Conservation (phyloP, 1,284 basidiomycete species). For the Rhodotorula sp. region DNA sequence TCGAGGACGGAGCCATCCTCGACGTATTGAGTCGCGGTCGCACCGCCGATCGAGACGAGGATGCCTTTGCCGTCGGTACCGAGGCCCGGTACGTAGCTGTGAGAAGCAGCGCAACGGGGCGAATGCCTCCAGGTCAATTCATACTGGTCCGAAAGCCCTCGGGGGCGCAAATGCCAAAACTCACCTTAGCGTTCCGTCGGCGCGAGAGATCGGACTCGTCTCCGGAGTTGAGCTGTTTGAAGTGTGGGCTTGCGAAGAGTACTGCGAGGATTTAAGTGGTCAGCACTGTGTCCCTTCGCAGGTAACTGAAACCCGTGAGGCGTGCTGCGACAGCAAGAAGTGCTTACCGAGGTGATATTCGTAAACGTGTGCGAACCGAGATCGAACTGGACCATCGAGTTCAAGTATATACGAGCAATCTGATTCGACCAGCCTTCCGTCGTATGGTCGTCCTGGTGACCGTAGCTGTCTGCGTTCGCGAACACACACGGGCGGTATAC, state of each 20-base stretch:
- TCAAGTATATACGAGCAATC: conserved; percentile 38
- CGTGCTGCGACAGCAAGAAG: background rate
- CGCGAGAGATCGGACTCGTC: conserved; percentile 39
- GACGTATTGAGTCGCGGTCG: conserved; percentile 37
- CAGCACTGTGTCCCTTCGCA: background rate
- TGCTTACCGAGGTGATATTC: conserved; percentile 25
- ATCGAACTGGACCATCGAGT: conserved; percentile 39
- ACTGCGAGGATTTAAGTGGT: conserved; percentile 16
- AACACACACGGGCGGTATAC: too few species aligned
- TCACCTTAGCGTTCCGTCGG: conserved; percentile 39
- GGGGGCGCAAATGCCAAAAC: too few species aligned
- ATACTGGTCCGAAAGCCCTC: too few species aligned
- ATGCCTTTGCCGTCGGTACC: conserved; percentile 39
- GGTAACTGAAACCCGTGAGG: too few species aligned
- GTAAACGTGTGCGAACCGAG: conserved; percentile 18
- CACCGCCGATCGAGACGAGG: conserved; percentile 44
- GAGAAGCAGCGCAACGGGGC: too few species aligned
- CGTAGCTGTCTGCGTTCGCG: conserved; percentile 26
- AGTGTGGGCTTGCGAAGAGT: conserved; percentile 29
- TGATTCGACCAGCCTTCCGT: conserved; percentile 41
- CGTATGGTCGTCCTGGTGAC: conserved; percentile 42
- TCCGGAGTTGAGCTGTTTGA: conserved; percentile 39
- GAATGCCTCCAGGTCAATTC: too few species aligned
- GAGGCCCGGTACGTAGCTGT: conserved; percentile 38
- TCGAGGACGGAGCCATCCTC: conserved; percentile 41